A percentile compares a stretch with the other conserved stretches of the same genome.
Conservation (phyloP, 2,329 filamentous ascomycete genomes). For the Calonectria honghensis region DNA sequence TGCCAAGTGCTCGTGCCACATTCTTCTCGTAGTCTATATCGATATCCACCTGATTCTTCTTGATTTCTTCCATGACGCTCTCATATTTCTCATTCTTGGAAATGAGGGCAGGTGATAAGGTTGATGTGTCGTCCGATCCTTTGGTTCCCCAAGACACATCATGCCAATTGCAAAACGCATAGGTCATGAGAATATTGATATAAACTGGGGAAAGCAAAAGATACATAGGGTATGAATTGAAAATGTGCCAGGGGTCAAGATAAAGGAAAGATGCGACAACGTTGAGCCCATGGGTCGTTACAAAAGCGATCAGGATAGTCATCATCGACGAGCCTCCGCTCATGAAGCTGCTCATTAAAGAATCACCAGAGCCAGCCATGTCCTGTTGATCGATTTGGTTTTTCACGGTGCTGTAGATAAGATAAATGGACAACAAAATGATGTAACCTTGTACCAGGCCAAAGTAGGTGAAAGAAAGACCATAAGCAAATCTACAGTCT, state of each 20-base stretch:
- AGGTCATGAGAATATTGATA: conserved; percentile 92
- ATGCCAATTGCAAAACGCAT: conserved; percentile 99
- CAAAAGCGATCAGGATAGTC: conserved; percentile 93
- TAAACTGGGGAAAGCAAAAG: conserved; percentile 94
- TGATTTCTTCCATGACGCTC: conserved; percentile 93
- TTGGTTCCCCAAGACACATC: conserved; percentile 99
- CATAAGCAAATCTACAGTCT: conserved; percentile 9
- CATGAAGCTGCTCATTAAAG: conserved; percentile 16
- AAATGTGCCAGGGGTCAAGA: conserved; percentile 99
- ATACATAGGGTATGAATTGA: conserved; percentile 95
- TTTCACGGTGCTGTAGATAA: background rate
- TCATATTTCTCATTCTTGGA: conserved; percentile 88
- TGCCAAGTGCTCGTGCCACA: conserved; percentile 91
- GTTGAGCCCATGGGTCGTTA: conserved; percentile 96
- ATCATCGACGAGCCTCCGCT: conserved; percentile 76
- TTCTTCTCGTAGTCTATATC: conserved; percentile 96
- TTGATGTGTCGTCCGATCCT: conserved; percentile 94
- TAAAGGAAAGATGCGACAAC: conserved; percentile 97
- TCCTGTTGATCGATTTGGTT: background rate
- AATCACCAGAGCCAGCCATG: background rate
- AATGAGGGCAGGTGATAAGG: conserved; percentile 89
- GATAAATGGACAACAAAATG: conserved; percentile 11
- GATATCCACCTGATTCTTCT: conserved; percentile 96
- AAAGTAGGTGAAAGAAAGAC: conserved; percentile 40
- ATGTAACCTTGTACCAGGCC: conserved; percentile 34